phyloP scores from a whole-genome alignment of 371 early-diverging fungal genomes.

The Coemansia sp. region DNA sequence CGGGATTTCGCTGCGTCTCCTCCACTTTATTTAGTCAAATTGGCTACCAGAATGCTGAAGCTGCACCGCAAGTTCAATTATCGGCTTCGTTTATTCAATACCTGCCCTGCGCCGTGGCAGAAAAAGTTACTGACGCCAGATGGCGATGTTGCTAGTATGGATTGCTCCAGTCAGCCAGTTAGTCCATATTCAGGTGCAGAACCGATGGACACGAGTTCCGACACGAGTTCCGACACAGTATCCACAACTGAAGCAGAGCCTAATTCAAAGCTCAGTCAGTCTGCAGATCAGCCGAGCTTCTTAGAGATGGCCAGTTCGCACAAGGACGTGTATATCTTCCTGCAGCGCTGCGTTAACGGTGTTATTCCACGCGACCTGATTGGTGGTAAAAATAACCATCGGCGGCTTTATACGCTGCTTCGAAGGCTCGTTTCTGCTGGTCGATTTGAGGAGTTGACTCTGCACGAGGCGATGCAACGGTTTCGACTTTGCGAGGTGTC shows the following conservation, averaged over 20 bases:
- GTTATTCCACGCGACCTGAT: slow-evolving; percentile 48
- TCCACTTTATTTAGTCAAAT: slow-evolving; percentile 13
- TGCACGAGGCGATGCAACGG: slow-evolving; percentile 60
- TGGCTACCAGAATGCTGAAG: slow-evolving; percentile 39
- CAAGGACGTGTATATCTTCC: slow-evolving; percentile 31
- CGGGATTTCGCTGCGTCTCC: slow-evolving; percentile 4
- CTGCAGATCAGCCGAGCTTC: slow-evolving; percentile 12
- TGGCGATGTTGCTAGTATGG: not conserved
- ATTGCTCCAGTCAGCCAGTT: not conserved
- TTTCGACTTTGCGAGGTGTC: slow-evolving; percentile 52
- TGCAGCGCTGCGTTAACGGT: slow-evolving; percentile 41
- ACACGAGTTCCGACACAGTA: not conserved
- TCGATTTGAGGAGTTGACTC: slow-evolving; percentile 59
- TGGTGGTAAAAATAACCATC: slow-evolving; percentile 46
- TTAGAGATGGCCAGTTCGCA: slow-evolving; percentile 27
- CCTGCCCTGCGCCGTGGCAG: slow-evolving; percentile 44
- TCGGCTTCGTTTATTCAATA: slow-evolving; percentile 32
- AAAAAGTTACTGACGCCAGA: not conserved
- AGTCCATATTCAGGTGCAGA: not conserved
- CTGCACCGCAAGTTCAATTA: slow-evolving; percentile 41
- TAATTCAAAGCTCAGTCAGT: not conserved
- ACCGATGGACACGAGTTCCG: too few species aligned
- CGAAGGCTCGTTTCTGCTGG: slow-evolving; percentile 56
- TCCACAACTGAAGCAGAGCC: not conserved
- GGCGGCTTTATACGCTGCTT: slow-evolving; percentile 34